Conservation (phyloP, 2,329 filamentous ascomycete genomes). For the Cladophialophora psammophila region DNA sequence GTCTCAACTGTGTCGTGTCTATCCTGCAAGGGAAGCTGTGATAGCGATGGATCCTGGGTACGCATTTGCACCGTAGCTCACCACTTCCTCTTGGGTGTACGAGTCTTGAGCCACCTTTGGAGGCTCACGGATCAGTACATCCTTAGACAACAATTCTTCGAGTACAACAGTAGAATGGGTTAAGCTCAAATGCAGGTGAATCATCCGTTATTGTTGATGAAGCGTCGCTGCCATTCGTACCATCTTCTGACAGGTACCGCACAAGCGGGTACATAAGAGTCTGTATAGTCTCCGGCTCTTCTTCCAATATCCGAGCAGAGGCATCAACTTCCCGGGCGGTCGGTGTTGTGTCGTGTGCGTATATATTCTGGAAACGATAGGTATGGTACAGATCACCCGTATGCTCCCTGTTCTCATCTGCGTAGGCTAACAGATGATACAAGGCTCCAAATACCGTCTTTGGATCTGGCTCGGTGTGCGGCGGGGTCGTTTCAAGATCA, state of each 20-base stretch:
- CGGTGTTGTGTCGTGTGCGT: background rate
- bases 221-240: background rate
- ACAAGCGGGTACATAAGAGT: background rate
- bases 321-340: background rate
- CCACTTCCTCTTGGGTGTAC: background rate
- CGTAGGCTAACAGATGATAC: conserved; percentile 4
- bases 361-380: background rate
- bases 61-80: background rate
- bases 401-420: background rate
- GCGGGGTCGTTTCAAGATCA: conserved; percentile 10
- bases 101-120: background rate
- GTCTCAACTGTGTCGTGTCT: background rate
- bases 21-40: background rate
- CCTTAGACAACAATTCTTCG: background rate
- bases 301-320: background rate
- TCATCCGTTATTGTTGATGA: background rate
- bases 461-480: conserved; percentile 8
- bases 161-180: background rate
- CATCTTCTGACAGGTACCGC: background rate
- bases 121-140: background rate
- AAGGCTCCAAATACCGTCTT: conserved; percentile 2
- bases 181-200: background rate
- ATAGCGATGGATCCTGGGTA: background rate
- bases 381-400: background rate
- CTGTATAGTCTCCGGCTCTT: background rate